These are phyloP conservation scores for Coniochaeta prunicola DNA, from an alignment of 2,329 filamentous ascomycete genomes.

Conservation along the genomic window DNA sequence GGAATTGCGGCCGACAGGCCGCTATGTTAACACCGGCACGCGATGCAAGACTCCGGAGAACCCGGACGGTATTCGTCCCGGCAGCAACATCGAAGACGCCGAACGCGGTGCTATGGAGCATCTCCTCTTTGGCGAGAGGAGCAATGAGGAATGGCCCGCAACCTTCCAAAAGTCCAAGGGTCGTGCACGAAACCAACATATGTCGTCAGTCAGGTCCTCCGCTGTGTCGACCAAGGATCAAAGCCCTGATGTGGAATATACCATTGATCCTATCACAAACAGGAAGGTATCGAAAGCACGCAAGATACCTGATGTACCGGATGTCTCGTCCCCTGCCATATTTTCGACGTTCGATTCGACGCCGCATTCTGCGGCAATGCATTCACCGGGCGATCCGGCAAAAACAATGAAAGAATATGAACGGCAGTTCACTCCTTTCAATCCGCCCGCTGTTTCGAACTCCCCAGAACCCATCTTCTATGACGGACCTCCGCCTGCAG, in stretches of 20 bases:
- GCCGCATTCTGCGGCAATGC: background rate
- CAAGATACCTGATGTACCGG: constrained; percentile 9
- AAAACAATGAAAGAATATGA: constrained; percentile 24
- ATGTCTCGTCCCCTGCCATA: constrained; percentile 8
- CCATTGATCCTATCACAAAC: constrained; percentile 55
- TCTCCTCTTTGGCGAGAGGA: constrained; percentile 27
- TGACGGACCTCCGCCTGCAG: constrained; percentile 23
- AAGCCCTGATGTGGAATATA: constrained; percentile 22
- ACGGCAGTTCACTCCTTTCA: constrained; percentile 23
- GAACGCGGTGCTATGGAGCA: constrained; percentile 37
- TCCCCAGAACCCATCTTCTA: constrained; percentile 19
- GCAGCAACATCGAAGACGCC: constrained; percentile 34
- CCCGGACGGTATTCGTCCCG: constrained; percentile 27
- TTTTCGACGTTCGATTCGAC: background rate
- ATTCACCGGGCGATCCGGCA: constrained; percentile 10
- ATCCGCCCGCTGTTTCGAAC: constrained; percentile 9
- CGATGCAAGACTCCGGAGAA: constrained; percentile 26
- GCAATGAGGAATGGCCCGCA: constrained; percentile 19
- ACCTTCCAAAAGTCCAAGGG: constrained; percentile 21
- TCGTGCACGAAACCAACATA: background rate
- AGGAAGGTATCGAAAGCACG: constrained; percentile 33
- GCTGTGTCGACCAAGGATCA: background rate
- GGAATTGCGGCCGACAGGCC: constrained; percentile 16
- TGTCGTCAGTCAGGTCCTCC: background rate
- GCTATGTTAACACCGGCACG: constrained; percentile 26